Evolutionary conservation across 768 basidiomycete genomes (phyloP), one percentile per base, ranked within the genome.

Genomic region (Pilatotrama ljubarskyi): DNA sequence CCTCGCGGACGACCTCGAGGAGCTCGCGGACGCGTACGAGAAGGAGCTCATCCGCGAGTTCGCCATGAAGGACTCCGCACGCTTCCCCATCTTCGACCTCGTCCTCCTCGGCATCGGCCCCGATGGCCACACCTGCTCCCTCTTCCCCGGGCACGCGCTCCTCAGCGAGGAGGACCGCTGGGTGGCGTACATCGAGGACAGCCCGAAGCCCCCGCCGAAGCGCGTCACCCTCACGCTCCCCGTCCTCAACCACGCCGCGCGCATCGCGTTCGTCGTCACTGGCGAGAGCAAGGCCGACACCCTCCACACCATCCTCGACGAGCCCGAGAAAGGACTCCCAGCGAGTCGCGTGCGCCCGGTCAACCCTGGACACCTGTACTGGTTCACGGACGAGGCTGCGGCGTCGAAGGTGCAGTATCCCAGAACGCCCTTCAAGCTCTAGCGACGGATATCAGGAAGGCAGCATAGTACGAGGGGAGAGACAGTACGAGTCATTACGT

Each of bases 1-100:
- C 0, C 77, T 88, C 25, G 80, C 90, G 58, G 77, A 85, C 67
- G 86, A 93, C 71, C 79, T 89, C 64, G 90, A 93, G 65, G 90
- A 90, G 72, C 88, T 93, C 58, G 73, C 87, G 3, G 91, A 92
- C 70, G 82, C 83, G 2, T 93, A 94, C 71, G 91, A 93, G 73
- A 83, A 86, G 68, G 78, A 84, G 70, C 90, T 99, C 71, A 93
- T 98, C 70, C 81, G 74, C 60, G 89, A 91, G 72, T 99, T 99
- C 70, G 97, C 95, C 0, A 86, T 89, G 70, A 91, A 87, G 71
- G 93, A 98, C 72, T 81, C 94, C 5, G 96, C 96, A 17, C 88
- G 95, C 61, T 98, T 98, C 82, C 97, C 97, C 63, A 81, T 97
- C 51, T 98, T 99, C 74, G 97, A 99, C 72, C 85, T 99, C 71